phyloP scores from a whole-genome alignment of 108 stramenopile genomes.

The Mediolabrus comicus region DNA sequence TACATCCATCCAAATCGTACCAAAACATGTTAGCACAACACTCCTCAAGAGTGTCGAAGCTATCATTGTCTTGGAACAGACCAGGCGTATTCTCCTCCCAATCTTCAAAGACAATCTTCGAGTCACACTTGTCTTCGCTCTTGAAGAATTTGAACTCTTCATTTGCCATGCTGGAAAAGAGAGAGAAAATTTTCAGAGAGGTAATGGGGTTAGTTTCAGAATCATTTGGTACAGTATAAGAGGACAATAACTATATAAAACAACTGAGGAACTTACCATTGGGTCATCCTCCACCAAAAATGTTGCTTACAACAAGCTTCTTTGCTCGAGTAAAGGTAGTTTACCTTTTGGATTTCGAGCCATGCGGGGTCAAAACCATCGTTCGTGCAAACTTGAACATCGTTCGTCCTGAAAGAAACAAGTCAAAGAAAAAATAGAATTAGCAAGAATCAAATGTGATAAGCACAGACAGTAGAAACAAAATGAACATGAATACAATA shows the following conservation, averaged over 20 bases:
- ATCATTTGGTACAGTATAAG: too few relatives aligned
- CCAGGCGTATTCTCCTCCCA: neutral
- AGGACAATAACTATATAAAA: too few relatives aligned
- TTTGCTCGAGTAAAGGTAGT: constrained; percentile 23
- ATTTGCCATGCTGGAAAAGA: constrained; percentile 4
- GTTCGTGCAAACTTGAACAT: constrained; percentile 23
- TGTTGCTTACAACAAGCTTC: neutral
- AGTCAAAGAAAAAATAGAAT: too few relatives aligned
- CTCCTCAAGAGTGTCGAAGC: neutral
- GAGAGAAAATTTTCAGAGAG: too few relatives aligned
- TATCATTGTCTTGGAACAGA: neutral
- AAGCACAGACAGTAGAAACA: too few relatives aligned
- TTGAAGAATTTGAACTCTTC: neutral
- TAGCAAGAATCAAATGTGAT: too few relatives aligned
- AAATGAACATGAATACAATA: too few relatives aligned
- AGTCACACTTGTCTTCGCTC: neutral
- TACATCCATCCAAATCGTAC: constrained; percentile 3
- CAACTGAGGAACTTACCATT: too few relatives aligned
- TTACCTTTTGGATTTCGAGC: constrained; percentile 23
- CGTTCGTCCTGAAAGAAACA: too few relatives aligned
- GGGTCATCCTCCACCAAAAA: constrained; percentile 4
- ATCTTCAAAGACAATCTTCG: neutral
- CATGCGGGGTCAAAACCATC: constrained; percentile 31
- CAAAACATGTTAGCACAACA: neutral
- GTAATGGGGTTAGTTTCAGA: too few relatives aligned